Evolutionary conservation across 768 basidiomycete species (phyloP), one percentile per base, ranked within the genome.

Genomic region (Calvatia gigantea): DNA sequence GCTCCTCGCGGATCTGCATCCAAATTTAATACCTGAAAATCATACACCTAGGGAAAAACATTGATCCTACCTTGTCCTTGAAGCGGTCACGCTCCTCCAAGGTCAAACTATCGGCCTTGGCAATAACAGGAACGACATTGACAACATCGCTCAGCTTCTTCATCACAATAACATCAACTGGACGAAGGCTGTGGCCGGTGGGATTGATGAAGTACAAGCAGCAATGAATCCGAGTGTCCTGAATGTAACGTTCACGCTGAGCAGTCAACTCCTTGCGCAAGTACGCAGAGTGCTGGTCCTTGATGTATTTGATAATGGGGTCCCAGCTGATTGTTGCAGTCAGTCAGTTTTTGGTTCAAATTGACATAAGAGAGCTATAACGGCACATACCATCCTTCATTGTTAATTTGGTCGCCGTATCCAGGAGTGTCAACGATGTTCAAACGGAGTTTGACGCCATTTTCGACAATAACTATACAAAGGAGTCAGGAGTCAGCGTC

Each of bases 341-440:
- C 42, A 46, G 39, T 35, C 42, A 41, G 23, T 35, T 45, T 28
- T 29, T 51, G 19, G 11, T 43, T 62, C 14, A 59, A 57, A 43
- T 49, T 28, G 39, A 27, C n/a, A n/a, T 1, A 52, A 47, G 44
- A 56, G 33, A 58, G 19, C 0, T 9, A 21, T 51, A 31, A 33
- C 37, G 33, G 33, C 27, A 71, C 86, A 45, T 64, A 94, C 92
- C 97, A 98, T 71, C 90, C 90, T 72, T 99, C 96, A 72, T 99
- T 99, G 83, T 99, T 96, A 69, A 99, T 85, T 66, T 94, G 92
- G 81, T 99, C 96, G 44, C 95, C 96, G 64, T 95, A 99, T 32
- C 97, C 96, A 51, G 96, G 96, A 9, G 97, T 99, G 73, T 99
- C 96, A 62, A 98, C 93, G 61, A 99, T 98, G 80, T 98, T 98